Conservation (phyloP, 2,329 filamentous ascomycete species). For the Pestalotiopsis sp. region DNA sequence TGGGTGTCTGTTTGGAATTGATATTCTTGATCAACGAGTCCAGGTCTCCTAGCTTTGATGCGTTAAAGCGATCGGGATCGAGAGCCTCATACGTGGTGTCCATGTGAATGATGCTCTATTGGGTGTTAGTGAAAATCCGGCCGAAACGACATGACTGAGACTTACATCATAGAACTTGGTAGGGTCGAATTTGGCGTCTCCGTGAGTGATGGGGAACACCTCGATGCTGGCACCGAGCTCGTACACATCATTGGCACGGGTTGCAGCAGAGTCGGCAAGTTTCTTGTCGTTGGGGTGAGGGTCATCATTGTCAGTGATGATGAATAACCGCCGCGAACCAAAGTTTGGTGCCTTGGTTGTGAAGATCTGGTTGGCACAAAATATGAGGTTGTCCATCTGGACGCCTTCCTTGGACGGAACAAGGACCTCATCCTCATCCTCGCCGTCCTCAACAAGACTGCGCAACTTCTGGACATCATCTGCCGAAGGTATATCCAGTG, state of each 20-base stretch:
- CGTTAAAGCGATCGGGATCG: constrained; percentile 57
- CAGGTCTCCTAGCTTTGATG: constrained; percentile 71
- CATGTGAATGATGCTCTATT: constrained; percentile 86
- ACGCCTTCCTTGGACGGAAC: constrained; percentile 69
- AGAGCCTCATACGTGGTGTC: constrained; percentile 73
- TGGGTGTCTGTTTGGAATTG: constrained; percentile 85
- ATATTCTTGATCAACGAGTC: constrained; percentile 84
- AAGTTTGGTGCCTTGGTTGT: constrained; percentile 95
- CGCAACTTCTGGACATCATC: constrained; percentile 83
- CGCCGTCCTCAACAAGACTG: constrained; percentile 75
- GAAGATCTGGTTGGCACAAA: constrained; percentile 95
- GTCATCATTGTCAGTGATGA: constrained; percentile 92
- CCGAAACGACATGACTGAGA: background rate
- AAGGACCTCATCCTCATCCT: constrained; percentile 70
- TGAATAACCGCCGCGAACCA: constrained; percentile 87
- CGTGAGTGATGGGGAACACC: constrained; percentile 83
- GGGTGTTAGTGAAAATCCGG: background rate
- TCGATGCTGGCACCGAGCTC: constrained; percentile 92
- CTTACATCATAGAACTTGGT: constrained; percentile 88
- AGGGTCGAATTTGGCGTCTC: constrained; percentile 74
- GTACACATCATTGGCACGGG: constrained; percentile 91
- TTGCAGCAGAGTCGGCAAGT: constrained; percentile 74
- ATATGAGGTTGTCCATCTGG: constrained; percentile 86
- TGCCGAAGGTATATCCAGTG: constrained; percentile 85
- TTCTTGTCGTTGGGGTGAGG: constrained; percentile 76